Conservation (phyloP, 257 asterid genomes). For the Salvia splendens region DNA sequence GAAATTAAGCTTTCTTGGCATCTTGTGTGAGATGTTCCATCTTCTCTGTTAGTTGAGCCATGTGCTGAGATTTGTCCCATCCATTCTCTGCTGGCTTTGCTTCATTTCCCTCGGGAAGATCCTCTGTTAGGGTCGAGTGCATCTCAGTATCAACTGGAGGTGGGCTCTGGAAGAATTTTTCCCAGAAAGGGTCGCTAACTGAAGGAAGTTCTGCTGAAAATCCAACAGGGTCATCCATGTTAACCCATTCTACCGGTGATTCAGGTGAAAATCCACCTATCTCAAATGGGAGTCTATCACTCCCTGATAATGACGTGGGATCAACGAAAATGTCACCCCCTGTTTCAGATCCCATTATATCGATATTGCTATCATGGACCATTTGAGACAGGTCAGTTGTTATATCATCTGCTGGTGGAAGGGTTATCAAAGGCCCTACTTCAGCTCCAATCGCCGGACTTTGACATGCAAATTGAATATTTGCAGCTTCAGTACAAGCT, state of each 20-base stretch:
- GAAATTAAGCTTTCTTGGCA: conserved; percentile 44
- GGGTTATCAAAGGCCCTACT: conserved; percentile 43
- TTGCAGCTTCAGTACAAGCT: conserved; percentile 37
- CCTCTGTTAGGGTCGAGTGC: conserved; percentile 42
- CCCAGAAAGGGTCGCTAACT: conserved; percentile 80
- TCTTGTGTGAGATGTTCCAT: conserved; percentile 82
- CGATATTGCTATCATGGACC: conserved; percentile 44
- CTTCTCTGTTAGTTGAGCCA: conserved; percentile 80
- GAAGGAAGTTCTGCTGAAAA: conserved; percentile 78
- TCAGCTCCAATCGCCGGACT: conserved; percentile 40
- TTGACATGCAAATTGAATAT: conserved; percentile 31
- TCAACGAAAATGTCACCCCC: conserved; percentile 41
- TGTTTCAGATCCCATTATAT: conserved; percentile 43
- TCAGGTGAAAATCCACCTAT: conserved; percentile 52
- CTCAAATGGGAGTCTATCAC: conserved; percentile 45
- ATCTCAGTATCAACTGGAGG: conserved; percentile 44
- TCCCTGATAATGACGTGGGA: conserved; percentile 40
- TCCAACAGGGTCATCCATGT: too few species aligned
- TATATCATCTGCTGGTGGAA: conserved; percentile 45
- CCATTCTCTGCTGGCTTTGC: conserved; percentile 46
- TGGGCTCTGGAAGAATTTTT: conserved; percentile 70
- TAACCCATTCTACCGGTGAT: conserved; percentile 72
- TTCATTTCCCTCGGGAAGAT: conserved; percentile 44
- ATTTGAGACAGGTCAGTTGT: conserved; percentile 56
- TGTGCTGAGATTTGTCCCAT: conserved; percentile 56